Evolutionary conservation across 2,329 filamentous ascomycete genomes (phyloP), one percentile per base, ranked within the genome.

Genomic region (Beauveria medogensis): DNA sequence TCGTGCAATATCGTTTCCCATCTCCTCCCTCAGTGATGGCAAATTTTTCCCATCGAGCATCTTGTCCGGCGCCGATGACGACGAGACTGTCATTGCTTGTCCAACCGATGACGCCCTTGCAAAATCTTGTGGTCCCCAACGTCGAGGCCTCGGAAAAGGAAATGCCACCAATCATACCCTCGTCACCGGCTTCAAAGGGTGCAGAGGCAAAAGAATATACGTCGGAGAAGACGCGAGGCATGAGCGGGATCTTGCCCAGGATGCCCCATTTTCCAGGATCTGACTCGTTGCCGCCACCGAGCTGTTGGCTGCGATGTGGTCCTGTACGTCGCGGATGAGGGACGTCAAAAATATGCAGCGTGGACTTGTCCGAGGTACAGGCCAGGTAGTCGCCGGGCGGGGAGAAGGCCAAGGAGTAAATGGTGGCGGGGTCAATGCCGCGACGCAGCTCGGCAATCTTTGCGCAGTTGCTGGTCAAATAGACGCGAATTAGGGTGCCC

Each of bases 321-420:
- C 70, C 67, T 3, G 74, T 71, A 64, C 75, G 77, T 55, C 77
- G 78, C 9, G 79, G 76, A 62, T 83, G 81, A 4, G 88, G 88
- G 1, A 97, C 81, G 69, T 97, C 92, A 70, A 97, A 99, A 43
- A 99, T 83, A 74, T 99, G 94, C 12, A 99, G 80, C 0, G 92
- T 99, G 6, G 91, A 92, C 75, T 97, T 99, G 78, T 99, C 94
- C 1, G 92, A 97, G 1, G 93, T 97, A 64, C 92, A 93, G 28
- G 94, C 94, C 12, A 97, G 81, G 70, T 92, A 82, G 48, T 82
- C 84, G 56, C 89, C 90, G 1, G 87, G 87, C 0, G 92, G 92
- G 22, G 90, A 95, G 72, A 99, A 94, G 12, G 89, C 88, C 12
- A 99, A 80, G 2, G 90, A 93, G 75, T 90, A 96, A 66, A 97